Percentiles rank a stretch among this genome's conserved stretches.
Conservation (phyloP, 2,329 filamentous ascomycete species). For the Triangularia verruculosa region DNA sequence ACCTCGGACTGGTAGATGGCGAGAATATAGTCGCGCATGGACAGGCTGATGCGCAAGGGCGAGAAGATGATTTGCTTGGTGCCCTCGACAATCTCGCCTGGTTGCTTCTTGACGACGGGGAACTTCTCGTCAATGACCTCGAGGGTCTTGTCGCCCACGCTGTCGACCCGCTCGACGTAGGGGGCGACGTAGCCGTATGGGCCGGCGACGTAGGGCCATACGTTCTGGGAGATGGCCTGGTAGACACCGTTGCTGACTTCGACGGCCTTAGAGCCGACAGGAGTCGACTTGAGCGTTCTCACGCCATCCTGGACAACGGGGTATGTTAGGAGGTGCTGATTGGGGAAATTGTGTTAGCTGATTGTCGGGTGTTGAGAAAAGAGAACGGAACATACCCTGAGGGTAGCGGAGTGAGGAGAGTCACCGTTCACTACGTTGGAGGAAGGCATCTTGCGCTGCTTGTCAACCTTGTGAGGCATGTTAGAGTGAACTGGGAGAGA, state of each 20-base stretch:
- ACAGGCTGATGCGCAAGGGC: constrained; percentile 37
- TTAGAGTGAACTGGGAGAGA: neutral
- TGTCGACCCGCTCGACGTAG: constrained; percentile 79
- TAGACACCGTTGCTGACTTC: constrained; percentile 72
- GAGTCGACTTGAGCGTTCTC: constrained; percentile 74
- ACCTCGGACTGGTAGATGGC: neutral
- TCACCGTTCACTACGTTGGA: constrained; percentile 9
- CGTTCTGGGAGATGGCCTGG: constrained; percentile 70
- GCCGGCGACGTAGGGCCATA: constrained; percentile 73
- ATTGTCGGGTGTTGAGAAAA: neutral
- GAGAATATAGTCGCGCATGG: neutral
- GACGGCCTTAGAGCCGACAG: constrained; percentile 79
- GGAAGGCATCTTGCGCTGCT: constrained; percentile 5
- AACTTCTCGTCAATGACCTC: constrained; percentile 66
- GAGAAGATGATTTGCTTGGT: constrained; percentile 60
- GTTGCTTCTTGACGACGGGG: constrained; percentile 73
- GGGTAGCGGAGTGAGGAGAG: constrained; percentile 4
- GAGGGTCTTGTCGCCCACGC: constrained; percentile 70
- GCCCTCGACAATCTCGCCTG: constrained; percentile 60
- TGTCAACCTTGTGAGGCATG: constrained; percentile 8
- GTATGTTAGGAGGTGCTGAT: constrained; percentile 4
- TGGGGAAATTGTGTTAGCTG: neutral
- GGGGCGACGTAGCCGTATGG: constrained; percentile 81
- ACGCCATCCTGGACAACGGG: constrained; percentile 46
- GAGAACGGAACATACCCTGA: neutral